Evolutionary conservation across 2,329 filamentous ascomycete genomes (phyloP), one percentile per base, ranked within the genome.

Genomic region (Hypoxylon sp.): DNA sequence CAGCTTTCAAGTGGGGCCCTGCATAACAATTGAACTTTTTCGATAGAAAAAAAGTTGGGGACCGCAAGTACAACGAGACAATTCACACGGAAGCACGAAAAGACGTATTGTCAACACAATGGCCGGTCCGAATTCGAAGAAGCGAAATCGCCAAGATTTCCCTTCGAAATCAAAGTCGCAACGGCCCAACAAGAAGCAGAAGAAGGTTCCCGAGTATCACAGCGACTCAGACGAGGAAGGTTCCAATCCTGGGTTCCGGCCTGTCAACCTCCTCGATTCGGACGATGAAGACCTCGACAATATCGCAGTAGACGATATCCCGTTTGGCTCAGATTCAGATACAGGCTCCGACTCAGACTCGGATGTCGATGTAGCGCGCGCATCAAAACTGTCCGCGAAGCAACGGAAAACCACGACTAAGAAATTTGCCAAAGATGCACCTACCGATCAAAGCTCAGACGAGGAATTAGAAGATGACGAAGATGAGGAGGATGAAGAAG

Each of bases 201-300:
- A 81, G 76, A 81, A 79, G 77, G 80, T 82, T 63, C 71, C 82
- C 63, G 78, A 81, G 59, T 86, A 87, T 76, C 79, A 86, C 76
- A 86, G 84, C 79, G 82, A 83, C 62, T 84, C 82, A n/a, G 84
- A 82, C 19, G 70, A 74, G 32, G 72, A 78, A n/a, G 79, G 80
- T 7, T 74, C 79, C 4, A 76, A 78, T 29, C 74, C 81, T 51
- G 79, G 80, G 55, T 86, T 86, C 73, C 77, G 81, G 29, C 81
- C 85, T 1, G 83, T 86, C 66, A 82, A 87, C 69, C 78, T 88
- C 14, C 79, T 87, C 52, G 85, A 87, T 73, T 87, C 85, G 4
- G 85, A 88, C 70, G 74, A 81, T n/a, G 85, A 87, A 59, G 84
- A 87, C 57, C 81, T 88, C 55, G 82, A 86, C 71, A 84, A 87